Evolutionary conservation across 192 early-diverging fungal species (phyloP).

Genomic region (Coemansia sp.): DNA sequence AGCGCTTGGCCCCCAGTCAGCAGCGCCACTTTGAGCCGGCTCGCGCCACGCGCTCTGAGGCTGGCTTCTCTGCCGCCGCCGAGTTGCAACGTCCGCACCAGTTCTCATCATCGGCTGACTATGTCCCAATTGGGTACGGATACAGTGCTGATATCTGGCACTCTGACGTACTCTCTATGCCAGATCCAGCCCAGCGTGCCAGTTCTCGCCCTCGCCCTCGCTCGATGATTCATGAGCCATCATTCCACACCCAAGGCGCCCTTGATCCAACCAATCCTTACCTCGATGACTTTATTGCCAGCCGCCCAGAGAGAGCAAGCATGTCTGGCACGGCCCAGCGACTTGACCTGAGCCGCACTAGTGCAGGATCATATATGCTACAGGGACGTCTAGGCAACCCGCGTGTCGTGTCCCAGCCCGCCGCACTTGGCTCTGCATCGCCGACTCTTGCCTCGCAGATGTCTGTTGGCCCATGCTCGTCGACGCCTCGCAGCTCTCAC

Average conservation of each 20-base stretch:
- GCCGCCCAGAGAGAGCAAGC: conserved; percentile 16
- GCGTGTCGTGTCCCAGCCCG: conserved; percentile 27
- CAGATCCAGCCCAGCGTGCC: conserved; percentile 26
- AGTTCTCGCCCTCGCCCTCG: conserved; percentile 31
- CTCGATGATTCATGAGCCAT: conserved; percentile 31
- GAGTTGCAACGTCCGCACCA: conserved; percentile 13
- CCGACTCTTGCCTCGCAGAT: conserved; percentile 13
- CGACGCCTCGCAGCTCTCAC: conserved; percentile 16
- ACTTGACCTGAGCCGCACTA: conserved; percentile 22
- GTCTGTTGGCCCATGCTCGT: conserved; percentile 19
- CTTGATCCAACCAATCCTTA: conserved; percentile 52
- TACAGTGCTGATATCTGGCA: conserved; percentile 39
- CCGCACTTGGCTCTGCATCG: conserved; percentile 12
- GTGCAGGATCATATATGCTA: neutral
- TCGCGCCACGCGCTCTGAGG: conserved; percentile 16
- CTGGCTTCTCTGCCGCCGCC: conserved; percentile 1
- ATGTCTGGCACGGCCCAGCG: conserved; percentile 16
- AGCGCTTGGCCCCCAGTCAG: conserved; percentile 13
- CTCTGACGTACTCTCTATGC: conserved; percentile 40
- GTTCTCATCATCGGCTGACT: conserved; percentile 30
- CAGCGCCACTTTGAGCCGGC: conserved; percentile 9
- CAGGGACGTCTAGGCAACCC: conserved; percentile 11
- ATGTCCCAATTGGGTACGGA: conserved; percentile 11
- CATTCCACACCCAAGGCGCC: conserved; percentile 1
- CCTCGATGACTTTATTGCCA: conserved; percentile 42